Percentiles rank a stretch among this genome's conserved stretches.
phyloP scores from a whole-genome alignment of 1,284 basidiomycete species.

The Malassezia yamatoensis region DNA sequence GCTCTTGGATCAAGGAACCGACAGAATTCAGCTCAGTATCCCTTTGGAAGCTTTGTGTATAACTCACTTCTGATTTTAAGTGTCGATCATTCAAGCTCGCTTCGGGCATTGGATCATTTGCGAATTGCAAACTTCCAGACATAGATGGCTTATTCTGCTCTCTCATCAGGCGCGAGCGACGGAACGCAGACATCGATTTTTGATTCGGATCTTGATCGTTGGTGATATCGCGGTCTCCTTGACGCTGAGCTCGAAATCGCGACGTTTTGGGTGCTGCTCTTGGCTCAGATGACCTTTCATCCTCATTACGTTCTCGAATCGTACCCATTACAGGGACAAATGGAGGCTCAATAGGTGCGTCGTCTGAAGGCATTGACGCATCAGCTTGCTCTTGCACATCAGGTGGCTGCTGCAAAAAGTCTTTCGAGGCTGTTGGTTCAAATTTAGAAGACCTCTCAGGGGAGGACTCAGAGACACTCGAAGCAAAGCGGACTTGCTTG shows the following conservation, averaged over 20 bases:
- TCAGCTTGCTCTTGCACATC: not conserved
- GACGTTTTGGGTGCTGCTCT: not conserved
- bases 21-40: not conserved
- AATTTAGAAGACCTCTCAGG: too few species aligned
- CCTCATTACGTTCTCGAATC: slow-evolving; percentile 3
- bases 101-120: not conserved
- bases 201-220: slow-evolving; percentile 22
- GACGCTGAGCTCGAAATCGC: slow-evolving; percentile 3
- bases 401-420: not conserved
- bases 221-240: slow-evolving; percentile 1
- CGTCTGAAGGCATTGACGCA: not conserved
- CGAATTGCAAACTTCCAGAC: not conserved
- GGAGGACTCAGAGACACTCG: not conserved
- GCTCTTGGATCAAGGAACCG: too few species aligned
- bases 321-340: slow-evolving; percentile 7
- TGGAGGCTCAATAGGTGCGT: not conserved
- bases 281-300: not conserved
- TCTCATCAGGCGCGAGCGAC: slow-evolving; percentile 25
- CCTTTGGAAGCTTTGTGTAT: not conserved
- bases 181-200: slow-evolving; percentile 38
- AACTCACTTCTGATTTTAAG: not conserved
- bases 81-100: too few species aligned
- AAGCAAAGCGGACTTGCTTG: not conserved
- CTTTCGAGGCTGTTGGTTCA: not conserved
- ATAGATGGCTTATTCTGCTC: not conserved